These are phyloP conservation scores for Bryoglossum gracile DNA, from an alignment of 495 filamentous ascomycete genomes.

Conservation along the genomic window DNA sequence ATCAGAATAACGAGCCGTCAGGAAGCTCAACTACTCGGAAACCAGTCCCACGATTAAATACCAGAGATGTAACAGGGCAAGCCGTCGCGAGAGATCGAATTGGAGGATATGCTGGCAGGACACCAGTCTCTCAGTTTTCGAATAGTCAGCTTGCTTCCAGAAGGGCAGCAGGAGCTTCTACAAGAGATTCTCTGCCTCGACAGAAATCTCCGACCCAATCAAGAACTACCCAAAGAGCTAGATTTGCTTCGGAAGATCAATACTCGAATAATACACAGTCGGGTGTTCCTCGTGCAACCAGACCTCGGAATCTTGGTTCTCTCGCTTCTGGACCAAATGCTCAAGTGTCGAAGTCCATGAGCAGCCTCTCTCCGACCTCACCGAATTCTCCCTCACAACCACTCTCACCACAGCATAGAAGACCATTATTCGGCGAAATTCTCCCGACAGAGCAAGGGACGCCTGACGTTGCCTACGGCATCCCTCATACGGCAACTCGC, in stretches of 20 bases:
- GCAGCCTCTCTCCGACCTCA: slow-evolving; percentile 31
- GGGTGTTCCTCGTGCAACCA: slow-evolving; percentile 43
- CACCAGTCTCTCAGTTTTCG: too few species aligned
- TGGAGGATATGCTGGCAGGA: not conserved
- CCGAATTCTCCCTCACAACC: slow-evolving; percentile 24
- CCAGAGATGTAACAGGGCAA: slow-evolving; percentile 10
- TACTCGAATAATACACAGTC: slow-evolving; percentile 42
- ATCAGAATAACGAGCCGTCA: slow-evolving; percentile 30
- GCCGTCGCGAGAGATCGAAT: slow-evolving; percentile 11
- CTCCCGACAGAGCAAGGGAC: slow-evolving; percentile 34
- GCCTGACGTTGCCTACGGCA: slow-evolving; percentile 40
- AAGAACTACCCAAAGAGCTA: slow-evolving; percentile 34
- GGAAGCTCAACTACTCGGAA: slow-evolving; percentile 14
- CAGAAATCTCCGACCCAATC: slow-evolving; percentile 10
- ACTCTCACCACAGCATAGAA: slow-evolving; percentile 25
- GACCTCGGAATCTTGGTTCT: slow-evolving; percentile 33
- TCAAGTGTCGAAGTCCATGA: slow-evolving; percentile 39
- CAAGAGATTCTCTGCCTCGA: slow-evolving; percentile 9
- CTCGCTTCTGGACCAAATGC: slow-evolving; percentile 28
- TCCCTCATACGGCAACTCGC: slow-evolving; percentile 32
- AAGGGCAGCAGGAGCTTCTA: slow-evolving; percentile 9
- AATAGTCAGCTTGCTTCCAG: too few species aligned
- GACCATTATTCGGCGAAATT: slow-evolving; percentile 47
- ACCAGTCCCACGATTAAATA: slow-evolving; percentile 3
- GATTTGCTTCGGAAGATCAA: slow-evolving; percentile 35